A percentile compares a stretch with the other conserved stretches of the same genome.
Conservation (phyloP, 2,329 filamentous ascomycete species). For the Macrophomina pseudophaseolina region DNA sequence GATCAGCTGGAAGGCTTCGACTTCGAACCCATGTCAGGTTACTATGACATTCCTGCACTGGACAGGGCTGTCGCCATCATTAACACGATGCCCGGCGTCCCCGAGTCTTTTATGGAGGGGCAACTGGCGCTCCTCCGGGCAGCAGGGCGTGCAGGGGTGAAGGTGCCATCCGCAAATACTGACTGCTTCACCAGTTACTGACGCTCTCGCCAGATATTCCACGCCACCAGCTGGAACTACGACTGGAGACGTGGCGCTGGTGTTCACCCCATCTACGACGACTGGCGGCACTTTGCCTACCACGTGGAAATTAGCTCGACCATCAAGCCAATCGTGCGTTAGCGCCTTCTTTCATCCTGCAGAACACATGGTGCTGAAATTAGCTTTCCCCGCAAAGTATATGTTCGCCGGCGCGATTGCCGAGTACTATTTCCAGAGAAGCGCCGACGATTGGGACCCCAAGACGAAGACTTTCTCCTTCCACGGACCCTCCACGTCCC, state of each 20-base stretch:
- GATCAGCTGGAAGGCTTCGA: constrained; percentile 38
- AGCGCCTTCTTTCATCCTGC: not conserved
- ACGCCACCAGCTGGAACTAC: constrained; percentile 40
- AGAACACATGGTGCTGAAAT: not conserved
- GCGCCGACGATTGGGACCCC: not conserved
- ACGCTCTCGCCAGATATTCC: constrained; percentile 29
- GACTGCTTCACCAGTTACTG: not conserved
- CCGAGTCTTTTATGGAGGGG: constrained; percentile 39
- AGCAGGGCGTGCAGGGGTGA: constrained; percentile 43
- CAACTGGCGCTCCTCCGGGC: constrained; percentile 45
- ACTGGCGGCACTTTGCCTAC: not conserved
- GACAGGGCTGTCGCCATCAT: constrained; percentile 43
- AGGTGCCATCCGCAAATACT: constrained; percentile 3
- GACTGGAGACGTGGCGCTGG: constrained; percentile 35
- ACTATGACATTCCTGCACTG: constrained; percentile 41
- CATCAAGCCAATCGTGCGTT: not conserved
- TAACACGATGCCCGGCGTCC: constrained; percentile 36
- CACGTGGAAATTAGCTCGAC: not conserved
- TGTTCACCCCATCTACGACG: not conserved
- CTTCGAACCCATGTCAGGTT: constrained; percentile 34
- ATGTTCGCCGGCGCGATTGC: not conserved
- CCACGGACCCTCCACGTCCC: not conserved
- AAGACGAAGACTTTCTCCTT: not conserved
- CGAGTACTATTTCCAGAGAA: not conserved
- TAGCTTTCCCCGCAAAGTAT: not conserved